phyloP scores from a whole-genome alignment of 2,329 filamentous ascomycete genomes.

The Mycosphaerella sp. region DNA sequence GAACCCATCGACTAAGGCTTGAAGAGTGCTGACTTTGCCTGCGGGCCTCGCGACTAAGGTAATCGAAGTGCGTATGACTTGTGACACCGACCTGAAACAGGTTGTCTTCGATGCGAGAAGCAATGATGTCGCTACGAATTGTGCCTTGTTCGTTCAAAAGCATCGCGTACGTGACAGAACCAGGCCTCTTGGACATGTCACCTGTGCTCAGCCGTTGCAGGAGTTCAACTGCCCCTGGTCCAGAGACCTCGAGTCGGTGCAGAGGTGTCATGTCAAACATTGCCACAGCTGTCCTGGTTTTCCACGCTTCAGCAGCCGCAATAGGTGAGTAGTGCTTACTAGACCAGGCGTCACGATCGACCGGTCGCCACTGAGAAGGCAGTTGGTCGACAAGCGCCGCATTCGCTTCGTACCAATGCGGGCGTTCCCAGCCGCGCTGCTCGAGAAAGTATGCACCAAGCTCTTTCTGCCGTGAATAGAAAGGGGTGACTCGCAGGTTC shows the following conservation, averaged over 20 bases:
- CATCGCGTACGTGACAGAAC: slow-evolving; percentile 52
- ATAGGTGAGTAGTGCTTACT: slow-evolving; percentile 53
- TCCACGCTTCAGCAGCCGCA: slow-evolving; percentile 57
- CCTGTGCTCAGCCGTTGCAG: slow-evolving; percentile 51
- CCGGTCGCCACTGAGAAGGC: slow-evolving; percentile 50
- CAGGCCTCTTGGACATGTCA: slow-evolving; percentile 44
- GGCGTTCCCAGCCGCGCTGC: slow-evolving; percentile 56
- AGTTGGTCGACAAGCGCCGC: slow-evolving; percentile 46
- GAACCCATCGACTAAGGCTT: slow-evolving; percentile 34
- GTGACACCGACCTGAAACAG: slow-evolving; percentile 54
- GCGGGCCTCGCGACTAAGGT: slow-evolving; percentile 50
- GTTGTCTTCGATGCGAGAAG: slow-evolving; percentile 47
- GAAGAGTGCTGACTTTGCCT: slow-evolving; percentile 37
- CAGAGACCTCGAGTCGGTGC: slow-evolving; percentile 52
- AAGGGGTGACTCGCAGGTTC: slow-evolving; percentile 54
- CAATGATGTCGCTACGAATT: slow-evolving; percentile 53
- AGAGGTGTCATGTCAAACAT: slow-evolving; percentile 60
- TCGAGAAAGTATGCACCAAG: slow-evolving; percentile 57
- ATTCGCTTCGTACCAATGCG: slow-evolving; percentile 58
- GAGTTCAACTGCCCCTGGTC: slow-evolving; percentile 51
- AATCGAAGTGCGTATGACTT: slow-evolving; percentile 49
- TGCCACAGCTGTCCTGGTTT: slow-evolving; percentile 56
- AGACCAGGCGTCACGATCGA: slow-evolving; percentile 55
- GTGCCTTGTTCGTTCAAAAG: slow-evolving; percentile 51
- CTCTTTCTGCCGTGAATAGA: slow-evolving; percentile 49